phyloP scores from a whole-genome alignment of 768 basidiomycete genomes.

The Lentinula guzmanii region DNA sequence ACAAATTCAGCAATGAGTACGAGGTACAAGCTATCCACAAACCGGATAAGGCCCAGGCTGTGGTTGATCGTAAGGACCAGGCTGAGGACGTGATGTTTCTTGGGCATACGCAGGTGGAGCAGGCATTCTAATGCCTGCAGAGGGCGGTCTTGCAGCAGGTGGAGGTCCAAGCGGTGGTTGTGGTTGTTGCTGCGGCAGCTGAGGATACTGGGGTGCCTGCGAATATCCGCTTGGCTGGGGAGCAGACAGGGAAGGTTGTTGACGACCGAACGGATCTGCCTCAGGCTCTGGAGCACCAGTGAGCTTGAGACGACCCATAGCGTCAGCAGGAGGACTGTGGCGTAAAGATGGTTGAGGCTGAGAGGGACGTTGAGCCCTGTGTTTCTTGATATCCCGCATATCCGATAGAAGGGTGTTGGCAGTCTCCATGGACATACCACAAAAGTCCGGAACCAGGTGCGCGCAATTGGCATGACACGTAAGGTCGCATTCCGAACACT shows the following conservation, averaged over 20 bases:
- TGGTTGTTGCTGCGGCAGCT: slow-evolving; percentile 21
- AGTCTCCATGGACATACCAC: slow-evolving; percentile 99
- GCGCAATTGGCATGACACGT: slow-evolving; percentile 98
- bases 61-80: slow-evolving; percentile 24
- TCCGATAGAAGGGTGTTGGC: slow-evolving; percentile 89
- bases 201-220: slow-evolving; percentile 33
- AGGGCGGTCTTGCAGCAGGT: slow-evolving; percentile 29
- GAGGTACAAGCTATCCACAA: background rate
- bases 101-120: slow-evolving; percentile 40
- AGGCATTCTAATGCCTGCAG: slow-evolving; percentile 33
- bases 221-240: slow-evolving; percentile 31
- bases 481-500: slow-evolving; percentile 93
- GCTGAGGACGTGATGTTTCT: slow-evolving; percentile 24
- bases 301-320: slow-evolving; percentile 45
- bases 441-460: slow-evolving; percentile 98
- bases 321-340: slow-evolving; percentile 24
- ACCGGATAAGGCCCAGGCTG: slow-evolving; percentile 19
- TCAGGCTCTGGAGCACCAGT: slow-evolving; percentile 28
- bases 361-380: slow-evolving; percentile 37
- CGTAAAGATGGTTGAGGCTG: slow-evolving; percentile 24
- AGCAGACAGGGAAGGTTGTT: slow-evolving; percentile 21
- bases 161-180: slow-evolving; percentile 16
- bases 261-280: slow-evolving; percentile 31
- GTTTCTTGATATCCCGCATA: slow-evolving; percentile 85
- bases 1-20: background rate